phyloP scores from a whole-genome alignment of 768 basidiomycete genomes.

The Sporobolomyces phaffii region DNA sequence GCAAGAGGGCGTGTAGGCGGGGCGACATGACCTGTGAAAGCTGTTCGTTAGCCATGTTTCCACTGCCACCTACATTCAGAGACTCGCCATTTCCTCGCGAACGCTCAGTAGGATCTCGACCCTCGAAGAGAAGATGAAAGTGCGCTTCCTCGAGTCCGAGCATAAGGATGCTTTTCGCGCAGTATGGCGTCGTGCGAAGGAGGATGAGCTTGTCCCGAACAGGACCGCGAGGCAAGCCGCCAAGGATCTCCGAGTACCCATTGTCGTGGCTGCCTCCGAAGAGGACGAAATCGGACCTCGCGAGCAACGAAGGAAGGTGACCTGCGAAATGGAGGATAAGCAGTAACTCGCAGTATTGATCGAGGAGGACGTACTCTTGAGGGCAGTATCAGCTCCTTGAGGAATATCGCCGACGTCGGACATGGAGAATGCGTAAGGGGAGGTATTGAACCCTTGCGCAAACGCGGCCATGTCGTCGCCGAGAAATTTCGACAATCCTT shows the following conservation, averaged over 20 bases:
- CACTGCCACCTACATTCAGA: too few relatives aligned
- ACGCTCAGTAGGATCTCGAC: too few relatives aligned
- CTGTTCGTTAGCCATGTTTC: too few relatives aligned
- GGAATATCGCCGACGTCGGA: conserved; percentile 15
- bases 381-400: background rate
- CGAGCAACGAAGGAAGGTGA: background rate
- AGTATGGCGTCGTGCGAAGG: background rate
- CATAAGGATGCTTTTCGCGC: background rate
- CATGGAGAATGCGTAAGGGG: conserved; percentile 1
- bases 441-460: conserved; percentile 16
- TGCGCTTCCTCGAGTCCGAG: conserved; percentile 8
- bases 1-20: too few relatives aligned
- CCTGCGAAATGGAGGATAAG: too few relatives aligned
- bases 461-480: background rate
- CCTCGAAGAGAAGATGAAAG: conserved; percentile 1
- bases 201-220: conserved; percentile 1
- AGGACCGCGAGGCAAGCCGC: background rate
- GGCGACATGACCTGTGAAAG: too few relatives aligned
- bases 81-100: too few relatives aligned
- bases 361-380: background rate
- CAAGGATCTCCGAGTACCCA: background rate
- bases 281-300: background rate
- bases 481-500: background rate
- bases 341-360: too few relatives aligned
- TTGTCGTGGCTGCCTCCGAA: conserved; percentile 15